phyloP scores from a whole-genome alignment of 768 basidiomycete genomes.

The Termitomyces sp. region DNA sequence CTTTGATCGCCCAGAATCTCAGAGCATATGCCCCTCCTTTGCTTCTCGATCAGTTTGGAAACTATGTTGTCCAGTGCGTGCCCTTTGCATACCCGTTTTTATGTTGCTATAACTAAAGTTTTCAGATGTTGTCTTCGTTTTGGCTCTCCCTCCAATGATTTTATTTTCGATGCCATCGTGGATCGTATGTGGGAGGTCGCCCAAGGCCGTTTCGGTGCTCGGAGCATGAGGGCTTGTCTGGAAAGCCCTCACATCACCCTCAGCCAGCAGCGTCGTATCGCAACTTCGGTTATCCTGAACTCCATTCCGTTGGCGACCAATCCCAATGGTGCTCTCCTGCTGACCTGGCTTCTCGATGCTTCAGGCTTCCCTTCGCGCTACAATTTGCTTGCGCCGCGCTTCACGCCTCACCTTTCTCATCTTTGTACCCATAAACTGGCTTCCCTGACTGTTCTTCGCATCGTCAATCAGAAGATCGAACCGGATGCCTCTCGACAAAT shows the following conservation, averaged over 20 bases:
- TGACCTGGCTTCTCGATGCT: constrained; percentile 96
- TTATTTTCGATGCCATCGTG: constrained; percentile 96
- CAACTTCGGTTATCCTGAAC: constrained; percentile 92
- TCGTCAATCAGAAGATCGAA: constrained; percentile 96
- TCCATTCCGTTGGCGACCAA: constrained; percentile 97
- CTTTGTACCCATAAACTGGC: constrained; percentile 98
- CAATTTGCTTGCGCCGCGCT: constrained; percentile 89
- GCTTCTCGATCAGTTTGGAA: constrained; percentile 90
- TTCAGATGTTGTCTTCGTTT: constrained; percentile 86
- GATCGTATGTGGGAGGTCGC: constrained; percentile 99
- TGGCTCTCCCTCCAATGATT: constrained; percentile 85
- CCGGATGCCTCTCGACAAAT: constrained; percentile 84
- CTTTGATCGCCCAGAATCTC: constrained; percentile 80
- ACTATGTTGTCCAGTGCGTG: constrained; percentile 91
- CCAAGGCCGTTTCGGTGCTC: constrained; percentile 95
- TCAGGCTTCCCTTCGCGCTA: constrained; percentile 96
- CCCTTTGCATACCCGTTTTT: not conserved
- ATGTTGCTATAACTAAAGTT: not conserved
- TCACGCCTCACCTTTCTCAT: constrained; percentile 94
- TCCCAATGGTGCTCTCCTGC: constrained; percentile 91
- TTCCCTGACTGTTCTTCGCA: constrained; percentile 89
- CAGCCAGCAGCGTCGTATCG: constrained; percentile 93
- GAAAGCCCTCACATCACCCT: constrained; percentile 85
- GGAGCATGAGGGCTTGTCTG: constrained; percentile 95
- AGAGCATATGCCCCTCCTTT: constrained; percentile 91